Conservation (phyloP, 495 filamentous ascomycete species). For the Tuber aestivum region DNA sequence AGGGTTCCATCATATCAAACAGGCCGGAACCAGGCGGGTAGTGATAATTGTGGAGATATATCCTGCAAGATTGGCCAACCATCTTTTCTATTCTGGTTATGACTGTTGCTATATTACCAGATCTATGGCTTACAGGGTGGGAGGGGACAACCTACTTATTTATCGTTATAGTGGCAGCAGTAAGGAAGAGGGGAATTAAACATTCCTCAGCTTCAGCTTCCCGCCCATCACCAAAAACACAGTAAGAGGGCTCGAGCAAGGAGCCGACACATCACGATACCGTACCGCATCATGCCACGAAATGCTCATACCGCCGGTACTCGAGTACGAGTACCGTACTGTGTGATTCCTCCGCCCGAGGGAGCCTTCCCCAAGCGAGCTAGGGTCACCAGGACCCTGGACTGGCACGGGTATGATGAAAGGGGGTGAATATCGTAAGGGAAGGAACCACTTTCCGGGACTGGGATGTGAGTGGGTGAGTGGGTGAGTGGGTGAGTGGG, state of each 20-base stretch:
- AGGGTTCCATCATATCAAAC: background rate
- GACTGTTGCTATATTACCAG: background rate
- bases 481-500: background rate
- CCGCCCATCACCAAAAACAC: background rate
- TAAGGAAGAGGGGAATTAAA: background rate
- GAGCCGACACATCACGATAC: background rate
- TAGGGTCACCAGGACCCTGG: background rate
- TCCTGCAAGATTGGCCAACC: background rate
- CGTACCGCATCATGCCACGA: background rate
- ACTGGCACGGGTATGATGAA: background rate
- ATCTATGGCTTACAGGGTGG: background rate
- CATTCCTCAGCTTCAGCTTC: background rate
- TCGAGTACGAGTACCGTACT: too few relatives aligned
- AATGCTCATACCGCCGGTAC: background rate
- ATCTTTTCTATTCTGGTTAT: background rate
- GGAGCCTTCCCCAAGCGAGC: background rate
- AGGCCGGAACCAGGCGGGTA: background rate
- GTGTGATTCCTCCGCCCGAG: too few relatives aligned
- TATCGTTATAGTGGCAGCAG: background rate
- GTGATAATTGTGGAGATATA: slow-evolving; percentile 1
- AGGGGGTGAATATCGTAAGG: background rate
- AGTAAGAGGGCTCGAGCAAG: background rate
- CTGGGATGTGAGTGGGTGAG: too few relatives aligned
- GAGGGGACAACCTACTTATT: background rate
- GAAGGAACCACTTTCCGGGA: background rate